Base-by-base conservation (phyloP, 257 asterid species). In the Paulownia fortunei region DNA sequence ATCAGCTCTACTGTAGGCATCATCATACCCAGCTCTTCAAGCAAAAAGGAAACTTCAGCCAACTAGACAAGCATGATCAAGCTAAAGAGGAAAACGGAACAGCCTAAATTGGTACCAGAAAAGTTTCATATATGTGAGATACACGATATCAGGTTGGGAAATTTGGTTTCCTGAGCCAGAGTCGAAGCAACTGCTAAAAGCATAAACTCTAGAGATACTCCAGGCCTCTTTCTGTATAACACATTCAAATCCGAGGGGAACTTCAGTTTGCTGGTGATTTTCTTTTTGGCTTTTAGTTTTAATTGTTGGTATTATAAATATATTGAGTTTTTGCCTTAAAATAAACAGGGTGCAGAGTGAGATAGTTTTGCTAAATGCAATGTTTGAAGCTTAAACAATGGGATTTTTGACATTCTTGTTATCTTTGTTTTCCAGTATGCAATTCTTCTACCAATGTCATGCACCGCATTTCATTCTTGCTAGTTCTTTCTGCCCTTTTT, bases 11-110 rank as follows among this genome's bases (percentile, higher is more conserved):
- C 74, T 94, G 98, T 34, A 87, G 92, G 90, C 98, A 92, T 78
- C 98, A 94, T 83, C 97, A 94, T 62, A 74, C 89, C 1, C 97
- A 90, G 84, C 97, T 90, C 16, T 88, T 94, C 90, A 94, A 90
- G 88, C 86, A 84, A 52, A 92, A 91, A 69, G 98, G 98, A 58
- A 92, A 94, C 80, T 94, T 92, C 84, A 92, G 97, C 86, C 87
- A 84, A 74, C 85, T 92, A 54, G 90, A 80, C 67, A 86, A 82
- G 32, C 83, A 81, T 6, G 88, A 86, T 21, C 79, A 86, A 76
- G 63, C 71, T 47, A 75, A 82, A 78, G 90, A 19, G 47, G 88
- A 66, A 72, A 86, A 84, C 61, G 78, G 77, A 72, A 73, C 62
- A 21, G 74, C 81, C 46, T 76, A 72, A 72, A 62, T 2, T 2